Evolutionary conservation across 495 filamentous ascomycete species (phyloP), one percentile per base, ranked within the genome.

Genomic region (Penicillium cosmopolitanum): DNA sequence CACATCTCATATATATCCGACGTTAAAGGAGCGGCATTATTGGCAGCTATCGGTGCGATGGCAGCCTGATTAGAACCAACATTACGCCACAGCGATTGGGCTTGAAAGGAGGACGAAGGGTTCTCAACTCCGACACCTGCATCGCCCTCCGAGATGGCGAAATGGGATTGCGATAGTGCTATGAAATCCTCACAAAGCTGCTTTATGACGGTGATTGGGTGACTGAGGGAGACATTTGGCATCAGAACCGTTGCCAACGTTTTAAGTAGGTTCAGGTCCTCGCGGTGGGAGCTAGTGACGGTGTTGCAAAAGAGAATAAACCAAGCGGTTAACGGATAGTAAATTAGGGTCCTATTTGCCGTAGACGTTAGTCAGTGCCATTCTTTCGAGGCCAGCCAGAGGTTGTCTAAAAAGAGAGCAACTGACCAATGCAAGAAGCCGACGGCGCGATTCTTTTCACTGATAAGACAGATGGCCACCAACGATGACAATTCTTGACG

Each of bases 351-450:
- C 42, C 42, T 44, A 5, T 13, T 40, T 40, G 15, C n/a, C 12
- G 0, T 13, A 9, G 2, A 44, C 15, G 11, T 38, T 38, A 38
- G 11, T 1, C 8, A 9, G 5, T 31, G 28, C 28, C 28, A 31
- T 31, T 38, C 6, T n/a, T 38, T 38, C 1, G 42, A 19, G 42
- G 36, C 12, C 7, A 40, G n/a, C 0, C 4, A 6, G n/a, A 44
- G 1, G 42, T 1, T 8, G 19, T 8, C 5, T 44, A 13, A 16
- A 44, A 44, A 10, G 7, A 7, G 4, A 19, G 3, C 4, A 6
- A 55, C 50, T 57, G 2, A 66, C 66, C 64, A 66, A 55, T 69
- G 65, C 16, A 65, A 15, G 34, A 62, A 65, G 40, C 47, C 62
- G 18, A 66, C 64, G 5, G 61, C 61, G 5, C 57, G 51, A 23